Base-by-base conservation (phyloP, 345 rosid genomes). In the Psidium friedrichsthalianum region DNA sequence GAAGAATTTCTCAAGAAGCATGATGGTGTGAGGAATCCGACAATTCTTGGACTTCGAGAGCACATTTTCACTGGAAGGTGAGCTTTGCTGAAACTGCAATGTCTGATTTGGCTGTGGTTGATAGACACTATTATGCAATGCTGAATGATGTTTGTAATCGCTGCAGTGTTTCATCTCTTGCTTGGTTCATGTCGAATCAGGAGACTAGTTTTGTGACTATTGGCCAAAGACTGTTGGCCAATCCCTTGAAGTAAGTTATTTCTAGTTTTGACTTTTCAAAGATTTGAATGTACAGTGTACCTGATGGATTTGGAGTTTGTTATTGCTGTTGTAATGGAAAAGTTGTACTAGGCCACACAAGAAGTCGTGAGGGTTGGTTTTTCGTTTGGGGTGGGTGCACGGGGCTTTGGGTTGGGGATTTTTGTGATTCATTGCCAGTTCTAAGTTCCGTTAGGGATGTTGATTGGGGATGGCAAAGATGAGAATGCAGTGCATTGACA, bases 31-130 rank as follows among this genome's bases (percentile, higher is more conserved):
- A 90, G 99, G 87, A 51, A 87, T 85, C 99, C 99, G 32, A 88
- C 99, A n/a, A 95, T 98, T 82, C 99, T 96, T 89, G 99, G 99
- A 74, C 97, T 96, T 81, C 93, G 99, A 83, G 99, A 98, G 90
- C 99, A 98, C 88, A 96, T 98, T 88, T 98, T 98, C 94, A 98
- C 99, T 5, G 99, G 99, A 92, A 96, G 99, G 99, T 97, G n/a
- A 7, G 88, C 82, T 89, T 83, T 84, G 18, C 12, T 64, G 52
- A 40, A 52, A 64, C 47, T 47, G 83, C 47, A 36, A 4, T 16
- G 24, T 36, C 78, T 32, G 18, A 16, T 9, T 8, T 69, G 47
- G 53, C 59, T 80, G n/a, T 83, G 83, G 32, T 51, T 81, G 44
- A 20, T 82, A 29, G 49, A 55, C 83, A 24, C 44, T 29, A 36